Evolutionary conservation across 2,329 filamentous ascomycete genomes (phyloP).

Genomic region (Grosmannia huntii): DNA sequence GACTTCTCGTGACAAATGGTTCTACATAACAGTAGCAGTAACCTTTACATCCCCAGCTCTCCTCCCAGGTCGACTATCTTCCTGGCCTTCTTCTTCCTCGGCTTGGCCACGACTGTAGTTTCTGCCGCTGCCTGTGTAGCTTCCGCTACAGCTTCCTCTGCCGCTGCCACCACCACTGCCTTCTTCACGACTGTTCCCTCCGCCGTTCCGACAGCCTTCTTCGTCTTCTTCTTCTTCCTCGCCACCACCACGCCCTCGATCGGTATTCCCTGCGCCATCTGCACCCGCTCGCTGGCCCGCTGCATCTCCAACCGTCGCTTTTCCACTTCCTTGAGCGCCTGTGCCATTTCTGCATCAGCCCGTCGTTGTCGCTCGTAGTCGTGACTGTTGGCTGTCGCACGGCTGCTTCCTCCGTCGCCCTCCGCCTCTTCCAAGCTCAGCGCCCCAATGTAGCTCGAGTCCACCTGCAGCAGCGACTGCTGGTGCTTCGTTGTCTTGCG

Average conservation of each 20-base stretch:
- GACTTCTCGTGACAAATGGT: no score
- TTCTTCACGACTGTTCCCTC: slow-evolving; percentile 31
- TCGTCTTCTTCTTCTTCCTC: slow-evolving; percentile 55
- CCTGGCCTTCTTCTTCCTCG: slow-evolving; percentile 19
- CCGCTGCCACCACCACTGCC: slow-evolving; percentile 14
- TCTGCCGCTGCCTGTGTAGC: slow-evolving; percentile 25
- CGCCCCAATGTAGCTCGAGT: slow-evolving; percentile 67
- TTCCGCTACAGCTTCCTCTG: background rate
- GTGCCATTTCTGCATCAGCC: slow-evolving; percentile 80
- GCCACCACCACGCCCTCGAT: slow-evolving; percentile 52
- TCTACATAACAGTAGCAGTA: no score
- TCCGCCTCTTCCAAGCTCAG: slow-evolving; percentile 58
- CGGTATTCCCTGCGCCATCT: slow-evolving; percentile 55
- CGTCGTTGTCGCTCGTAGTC: slow-evolving; percentile 55
- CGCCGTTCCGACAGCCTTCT: slow-evolving; percentile 52
- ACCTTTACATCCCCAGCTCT: background rate
- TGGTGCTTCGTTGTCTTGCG: slow-evolving; percentile 38
- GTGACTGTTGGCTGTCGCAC: slow-evolving; percentile 16
- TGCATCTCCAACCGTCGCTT: slow-evolving; percentile 80
- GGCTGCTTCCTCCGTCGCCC: slow-evolving; percentile 16
- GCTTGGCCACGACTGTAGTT: slow-evolving; percentile 22
- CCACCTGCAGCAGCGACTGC: slow-evolving; percentile 62
- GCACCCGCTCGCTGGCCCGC: slow-evolving; percentile 60
- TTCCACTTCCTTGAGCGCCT: slow-evolving; percentile 82
- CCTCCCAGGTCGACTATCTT: slow-evolving; percentile 10